These are phyloP conservation scores for Colletotrichum spinosum DNA, from an alignment of 2,329 filamentous ascomycete species.

Conservation along the genomic window DNA sequence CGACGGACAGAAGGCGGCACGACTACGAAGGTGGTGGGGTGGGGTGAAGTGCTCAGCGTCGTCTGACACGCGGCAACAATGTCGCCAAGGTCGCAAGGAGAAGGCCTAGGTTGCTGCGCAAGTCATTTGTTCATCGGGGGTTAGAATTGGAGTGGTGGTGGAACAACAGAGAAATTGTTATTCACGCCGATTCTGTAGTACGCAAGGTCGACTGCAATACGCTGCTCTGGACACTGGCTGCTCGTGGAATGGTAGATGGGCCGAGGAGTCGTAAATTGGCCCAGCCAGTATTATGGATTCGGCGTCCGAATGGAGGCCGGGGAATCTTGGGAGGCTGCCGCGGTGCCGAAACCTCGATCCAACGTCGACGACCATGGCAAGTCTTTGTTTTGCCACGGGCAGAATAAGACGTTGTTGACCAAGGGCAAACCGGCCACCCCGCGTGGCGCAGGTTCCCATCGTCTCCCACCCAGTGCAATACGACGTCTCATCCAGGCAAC, in stretches of 20 bases:
- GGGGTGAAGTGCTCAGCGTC: conserved; percentile 18
- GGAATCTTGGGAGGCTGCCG: conserved; percentile 17
- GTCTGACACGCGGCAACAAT: conserved; percentile 25
- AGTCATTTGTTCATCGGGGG: conserved; percentile 17
- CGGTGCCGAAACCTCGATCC: conserved; percentile 17
- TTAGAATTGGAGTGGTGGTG: background rate
- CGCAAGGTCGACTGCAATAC: background rate
- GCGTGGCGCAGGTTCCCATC: conserved; percentile 33
- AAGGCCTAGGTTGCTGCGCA: conserved; percentile 23
- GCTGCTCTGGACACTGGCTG: background rate
- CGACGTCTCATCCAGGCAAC: background rate
- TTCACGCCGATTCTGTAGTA: background rate
- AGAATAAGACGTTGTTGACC: conserved; percentile 20
- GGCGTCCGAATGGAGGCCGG: conserved; percentile 12
- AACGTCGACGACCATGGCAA: conserved; percentile 21
- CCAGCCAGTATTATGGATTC: background rate
- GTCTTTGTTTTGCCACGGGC: conserved; percentile 17
- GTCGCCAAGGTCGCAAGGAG: conserved; percentile 17
- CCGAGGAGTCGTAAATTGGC: background rate
- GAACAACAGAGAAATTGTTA: conserved; percentile 6
- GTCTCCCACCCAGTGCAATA: background rate
- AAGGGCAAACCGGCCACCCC: conserved; percentile 27
- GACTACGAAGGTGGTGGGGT: conserved; percentile 12
- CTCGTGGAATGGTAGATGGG: background rate
- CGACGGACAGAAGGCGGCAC: conserved; percentile 10